Base-by-base conservation (phyloP, 129 eudicot species). In the Centella asiatica region DNA sequence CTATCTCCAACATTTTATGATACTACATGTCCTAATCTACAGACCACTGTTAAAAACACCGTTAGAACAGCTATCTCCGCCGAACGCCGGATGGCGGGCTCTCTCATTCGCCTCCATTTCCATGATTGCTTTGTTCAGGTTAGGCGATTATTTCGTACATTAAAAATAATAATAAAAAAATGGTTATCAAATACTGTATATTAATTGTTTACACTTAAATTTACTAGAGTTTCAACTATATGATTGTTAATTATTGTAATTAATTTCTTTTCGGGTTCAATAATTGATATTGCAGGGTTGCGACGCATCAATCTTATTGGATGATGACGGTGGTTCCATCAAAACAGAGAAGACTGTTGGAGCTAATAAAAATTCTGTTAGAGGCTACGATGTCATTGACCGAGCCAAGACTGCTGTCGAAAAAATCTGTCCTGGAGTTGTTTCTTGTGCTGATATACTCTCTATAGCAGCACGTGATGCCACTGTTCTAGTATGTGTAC, bases 301-400 rank as follows among this genome's bases (percentile, higher is more conserved):
- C 31, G 61, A 56, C 31, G 61, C 61, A n/a, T 56, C 61, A 32
- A 31, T 56, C 25, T 56, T 80, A 44, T 44, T 80, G 10, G 85
- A 80, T 27, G 58, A 73, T 26, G 83, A 78, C 34, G 64, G 67
- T 22, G 27, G 54, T 1, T 53, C 45, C 6, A 69, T 79, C 22
- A 23, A 12, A 44, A 72, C 76, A 4, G 85, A 80, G 62, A 75
- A 80, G 32, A 60, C 55, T 44, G 78, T 81, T 36, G 53, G 49
- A 36, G 78, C 85, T 0, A 80, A 75, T 49, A 33, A 26, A 0
- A 52, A 57, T 8, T 75, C 85, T 7, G 37, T 60, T 0, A 46
- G 78, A 40, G 85, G 85, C 1, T 80, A 67, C 25, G 70, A 72
- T 27, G 75, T 79, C 32, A 69, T 79, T 14, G 85, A 79, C 69